Percentiles rank a stretch among this genome's conserved stretches.
Evolutionary conservation across 306 rosid species (phyloP).

Genomic region (Coriaria nepalensis): DNA sequence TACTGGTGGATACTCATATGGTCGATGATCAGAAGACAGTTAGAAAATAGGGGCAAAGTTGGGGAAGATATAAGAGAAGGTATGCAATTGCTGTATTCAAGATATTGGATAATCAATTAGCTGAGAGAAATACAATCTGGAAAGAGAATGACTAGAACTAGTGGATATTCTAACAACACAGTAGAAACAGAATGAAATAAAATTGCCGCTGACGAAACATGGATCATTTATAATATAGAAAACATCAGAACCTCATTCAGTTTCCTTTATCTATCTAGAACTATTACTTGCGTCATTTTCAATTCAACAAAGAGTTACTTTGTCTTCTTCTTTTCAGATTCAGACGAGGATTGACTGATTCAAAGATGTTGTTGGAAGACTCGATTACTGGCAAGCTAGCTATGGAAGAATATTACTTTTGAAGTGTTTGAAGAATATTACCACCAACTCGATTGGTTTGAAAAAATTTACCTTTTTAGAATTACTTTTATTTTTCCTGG

Average conservation of each 20-base stretch:
- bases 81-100: constrained; percentile 17
- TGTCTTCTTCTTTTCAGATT: constrained; percentile 47
- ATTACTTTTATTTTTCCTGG: constrained; percentile 3
- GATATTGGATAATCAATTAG: too few species aligned
- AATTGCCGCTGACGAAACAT: too few species aligned
- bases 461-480: background rate
- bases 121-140: too few species aligned
- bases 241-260: too few species aligned
- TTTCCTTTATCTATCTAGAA: too few species aligned
- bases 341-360: constrained; percentile 69
- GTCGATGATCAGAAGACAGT: constrained; percentile 65
- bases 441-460: constrained; percentile 1
- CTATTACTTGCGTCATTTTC: background rate
- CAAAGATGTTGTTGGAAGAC: constrained; percentile 22
- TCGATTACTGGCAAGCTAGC: constrained; percentile 17
- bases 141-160: too few species aligned
- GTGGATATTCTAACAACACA: too few species aligned
- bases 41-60: constrained; percentile 81
- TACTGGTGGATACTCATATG: constrained; percentile 98
- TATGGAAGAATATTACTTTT: constrained; percentile 24
- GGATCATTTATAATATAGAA: too few species aligned
- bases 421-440: constrained; percentile 20
- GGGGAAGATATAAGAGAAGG: constrained; percentile 99
- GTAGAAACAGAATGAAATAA: too few species aligned
- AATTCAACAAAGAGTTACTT: constrained; percentile 10